Conservation (phyloP, 345 rosid genomes). For the Microcos paniculata region DNA sequence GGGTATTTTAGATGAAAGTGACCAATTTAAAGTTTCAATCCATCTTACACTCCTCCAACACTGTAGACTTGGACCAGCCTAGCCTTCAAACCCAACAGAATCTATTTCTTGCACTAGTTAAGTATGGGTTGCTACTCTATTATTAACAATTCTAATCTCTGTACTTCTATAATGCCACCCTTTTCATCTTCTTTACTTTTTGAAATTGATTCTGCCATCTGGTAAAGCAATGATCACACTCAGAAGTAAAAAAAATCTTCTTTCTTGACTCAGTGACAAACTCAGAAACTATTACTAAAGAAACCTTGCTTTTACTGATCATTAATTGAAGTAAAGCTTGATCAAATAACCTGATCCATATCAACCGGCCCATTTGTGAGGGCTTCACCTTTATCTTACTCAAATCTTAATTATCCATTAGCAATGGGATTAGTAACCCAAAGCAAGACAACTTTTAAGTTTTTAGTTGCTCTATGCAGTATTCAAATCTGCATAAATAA, state of each 20-base stretch:
- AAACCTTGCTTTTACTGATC: not conserved
- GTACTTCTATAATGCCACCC: not conserved
- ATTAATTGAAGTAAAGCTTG: not conserved
- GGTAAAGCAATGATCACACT: not conserved
- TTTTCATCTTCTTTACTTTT: not conserved
- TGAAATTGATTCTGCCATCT: not conserved
- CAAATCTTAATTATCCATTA: no score
- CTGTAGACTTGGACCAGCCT: not conserved
- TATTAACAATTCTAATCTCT: not conserved
- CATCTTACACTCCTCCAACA: no score
- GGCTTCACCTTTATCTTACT: no score
- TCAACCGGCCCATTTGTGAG: no score
- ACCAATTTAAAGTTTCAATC: no score
- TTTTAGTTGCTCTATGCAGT: not conserved
- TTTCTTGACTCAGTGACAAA: not conserved
- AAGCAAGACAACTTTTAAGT: not conserved
- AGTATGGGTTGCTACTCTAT: not conserved
- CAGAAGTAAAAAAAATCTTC: not conserved
- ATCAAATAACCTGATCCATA: not conserved
- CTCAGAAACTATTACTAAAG: not conserved
- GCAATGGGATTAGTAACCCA: no score
- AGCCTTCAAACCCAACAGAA: not conserved
- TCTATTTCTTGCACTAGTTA: not conserved
- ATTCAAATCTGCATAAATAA: not conserved
- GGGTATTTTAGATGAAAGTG: no score